phyloP scores from a whole-genome alignment of 495 filamentous ascomycete species.

The Eremomyces bilateralis region DNA sequence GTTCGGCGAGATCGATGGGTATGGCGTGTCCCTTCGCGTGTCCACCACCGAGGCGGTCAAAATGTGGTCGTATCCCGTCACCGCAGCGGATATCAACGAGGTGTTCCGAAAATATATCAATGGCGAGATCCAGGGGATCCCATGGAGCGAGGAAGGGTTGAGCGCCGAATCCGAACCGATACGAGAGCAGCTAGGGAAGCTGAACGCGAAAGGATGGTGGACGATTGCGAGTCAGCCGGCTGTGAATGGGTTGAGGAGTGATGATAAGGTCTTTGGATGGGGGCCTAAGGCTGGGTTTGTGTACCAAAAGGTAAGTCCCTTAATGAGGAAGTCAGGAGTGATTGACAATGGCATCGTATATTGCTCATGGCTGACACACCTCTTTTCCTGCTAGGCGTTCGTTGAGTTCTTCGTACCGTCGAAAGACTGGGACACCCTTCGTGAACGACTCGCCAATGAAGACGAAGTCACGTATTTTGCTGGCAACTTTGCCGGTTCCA shows the following conservation, averaged over 20 bases:
- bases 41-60: slow-evolving; percentile 50
- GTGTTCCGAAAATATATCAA: slow-evolving; percentile 64
- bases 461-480: slow-evolving; percentile 70
- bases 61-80: slow-evolving; percentile 63
- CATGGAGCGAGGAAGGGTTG: slow-evolving; percentile 83
- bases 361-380: no score
- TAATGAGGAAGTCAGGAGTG: not conserved
- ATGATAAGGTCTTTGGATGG: slow-evolving; percentile 77
- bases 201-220: slow-evolving; percentile 84
- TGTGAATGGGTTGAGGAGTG: slow-evolving; percentile 59
- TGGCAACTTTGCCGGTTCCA: slow-evolving; percentile 46
- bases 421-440: slow-evolving; percentile 43
- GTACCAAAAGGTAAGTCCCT: slow-evolving; percentile 50
- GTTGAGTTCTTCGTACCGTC: slow-evolving; percentile 80
- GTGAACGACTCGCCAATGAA: slow-evolving; percentile 29
- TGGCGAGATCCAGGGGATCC: slow-evolving; percentile 53
- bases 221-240: slow-evolving; percentile 92
- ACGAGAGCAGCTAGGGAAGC: slow-evolving; percentile 40
- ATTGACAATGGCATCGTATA: not conserved
- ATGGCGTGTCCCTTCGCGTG: slow-evolving; percentile 77
- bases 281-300: slow-evolving; percentile 83
- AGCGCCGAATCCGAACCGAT: slow-evolving; percentile 71
- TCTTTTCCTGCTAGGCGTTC: slow-evolving; percentile 40
- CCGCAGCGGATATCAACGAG: slow-evolving; percentile 42
- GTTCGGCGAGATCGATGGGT: slow-evolving; percentile 89